A percentile compares a stretch with the other conserved stretches of the same genome.
Evolutionary conservation across 345 rosid genomes (phyloP).

Genomic region (Trapa incisa): DNA sequence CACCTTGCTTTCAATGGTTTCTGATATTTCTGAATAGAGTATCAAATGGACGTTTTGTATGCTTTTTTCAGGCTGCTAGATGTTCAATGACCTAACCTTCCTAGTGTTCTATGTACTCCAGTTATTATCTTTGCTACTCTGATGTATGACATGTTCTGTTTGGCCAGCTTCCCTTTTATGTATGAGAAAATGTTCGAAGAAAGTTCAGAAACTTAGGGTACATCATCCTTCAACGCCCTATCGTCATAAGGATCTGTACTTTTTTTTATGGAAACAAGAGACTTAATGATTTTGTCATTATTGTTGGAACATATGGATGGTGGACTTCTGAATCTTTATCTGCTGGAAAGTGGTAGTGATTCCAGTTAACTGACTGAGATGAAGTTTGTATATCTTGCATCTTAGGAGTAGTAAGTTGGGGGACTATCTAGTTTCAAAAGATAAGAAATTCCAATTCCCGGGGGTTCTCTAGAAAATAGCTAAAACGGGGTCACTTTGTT

Average conservation of each 20-base stretch:
- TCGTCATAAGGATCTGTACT: background rate
- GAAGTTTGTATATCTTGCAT: background rate
- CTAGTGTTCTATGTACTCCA: background rate
- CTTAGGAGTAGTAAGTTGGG: background rate
- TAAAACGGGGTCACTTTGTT: conserved; percentile 64
- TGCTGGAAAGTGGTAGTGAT: background rate
- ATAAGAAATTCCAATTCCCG: background rate
- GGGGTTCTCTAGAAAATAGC: conserved; percentile 31
- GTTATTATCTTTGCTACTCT: background rate
- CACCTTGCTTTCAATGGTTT: background rate
- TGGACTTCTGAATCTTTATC: background rate
- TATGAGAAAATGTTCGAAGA: background rate
- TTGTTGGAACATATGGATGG: background rate
- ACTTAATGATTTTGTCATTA: background rate
- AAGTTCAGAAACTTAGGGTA: background rate
- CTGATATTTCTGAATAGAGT: background rate
- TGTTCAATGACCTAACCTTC: background rate
- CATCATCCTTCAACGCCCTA: background rate
- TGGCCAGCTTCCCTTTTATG: background rate
- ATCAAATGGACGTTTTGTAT: background rate
- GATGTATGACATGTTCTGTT: background rate
- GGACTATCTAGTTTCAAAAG: background rate
- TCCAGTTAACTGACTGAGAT: background rate
- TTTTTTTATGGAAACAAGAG: background rate
- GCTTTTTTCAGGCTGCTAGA: background rate